These are phyloP conservation scores for Taxawa tesnikishii DNA, from an alignment of 2,329 filamentous ascomycete genomes.

Conservation along the genomic window DNA sequence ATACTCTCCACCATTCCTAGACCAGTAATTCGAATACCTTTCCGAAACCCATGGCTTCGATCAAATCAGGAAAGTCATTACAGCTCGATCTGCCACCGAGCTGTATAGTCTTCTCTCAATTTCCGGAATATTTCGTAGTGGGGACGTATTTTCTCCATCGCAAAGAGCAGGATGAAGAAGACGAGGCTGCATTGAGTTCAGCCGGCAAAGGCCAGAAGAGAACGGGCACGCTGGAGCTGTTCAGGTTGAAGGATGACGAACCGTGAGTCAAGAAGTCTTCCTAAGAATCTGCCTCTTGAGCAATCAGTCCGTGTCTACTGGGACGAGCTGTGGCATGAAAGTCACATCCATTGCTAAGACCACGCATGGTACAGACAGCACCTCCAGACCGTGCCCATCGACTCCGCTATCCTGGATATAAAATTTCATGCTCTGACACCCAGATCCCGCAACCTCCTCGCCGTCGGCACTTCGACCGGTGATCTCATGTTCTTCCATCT, in stretches of 20 bases:
- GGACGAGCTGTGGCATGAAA: too few relatives aligned
- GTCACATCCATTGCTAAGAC: too few relatives aligned
- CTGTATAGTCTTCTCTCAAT: conserved; percentile 58
- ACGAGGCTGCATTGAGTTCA: background rate
- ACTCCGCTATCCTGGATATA: conserved; percentile 71
- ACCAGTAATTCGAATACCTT: too few relatives aligned
- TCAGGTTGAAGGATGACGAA: conserved; percentile 38
- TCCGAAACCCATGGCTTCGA: too few relatives aligned
- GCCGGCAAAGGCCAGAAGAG: conserved; percentile 27
- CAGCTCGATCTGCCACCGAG: conserved; percentile 58
- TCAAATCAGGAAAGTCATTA: conserved; percentile 35
- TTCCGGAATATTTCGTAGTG: conserved; percentile 58
- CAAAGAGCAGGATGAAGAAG: conserved; percentile 11
- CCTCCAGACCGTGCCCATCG: conserved; percentile 45
- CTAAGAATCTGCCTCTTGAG: too few relatives aligned
- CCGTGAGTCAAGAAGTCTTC: conserved; percentile 47
- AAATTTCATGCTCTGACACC: conserved; percentile 76
- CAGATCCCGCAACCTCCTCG: conserved; percentile 42
- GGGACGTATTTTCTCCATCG: conserved; percentile 73
- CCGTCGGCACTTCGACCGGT: conserved; percentile 67
- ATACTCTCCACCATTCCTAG: too few relatives aligned
- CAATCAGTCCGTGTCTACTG: too few relatives aligned
- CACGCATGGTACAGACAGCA: too few relatives aligned
- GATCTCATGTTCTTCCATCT: conserved; percentile 53
- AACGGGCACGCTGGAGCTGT: conserved; percentile 62